Percentiles rank a stretch among this genome's conserved stretches.
phyloP scores from a whole-genome alignment of 2,329 filamentous ascomycete species.

The Fusarium floridanum region DNA sequence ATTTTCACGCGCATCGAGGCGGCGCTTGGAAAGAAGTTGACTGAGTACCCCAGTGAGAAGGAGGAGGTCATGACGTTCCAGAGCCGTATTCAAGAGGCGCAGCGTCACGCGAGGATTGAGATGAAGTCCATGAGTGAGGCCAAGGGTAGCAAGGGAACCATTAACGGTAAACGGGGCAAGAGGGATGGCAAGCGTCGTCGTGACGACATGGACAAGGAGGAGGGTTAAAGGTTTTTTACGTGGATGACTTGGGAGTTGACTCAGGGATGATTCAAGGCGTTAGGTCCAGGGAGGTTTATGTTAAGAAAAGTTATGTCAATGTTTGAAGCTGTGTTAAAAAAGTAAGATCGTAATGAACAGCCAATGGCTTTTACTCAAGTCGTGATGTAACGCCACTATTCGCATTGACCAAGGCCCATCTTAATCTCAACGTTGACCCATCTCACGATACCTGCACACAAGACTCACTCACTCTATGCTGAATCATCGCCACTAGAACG shows the following conservation, averaged over 20 bases:
- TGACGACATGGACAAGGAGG: conserved; percentile 81
- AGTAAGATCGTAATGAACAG: background rate
- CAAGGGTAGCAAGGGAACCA: conserved; percentile 67
- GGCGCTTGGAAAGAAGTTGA: conserved; percentile 81
- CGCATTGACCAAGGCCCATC: background rate
- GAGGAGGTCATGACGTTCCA: conserved; percentile 89
- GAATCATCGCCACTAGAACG: background rate
- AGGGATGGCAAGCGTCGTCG: conserved; percentile 59
- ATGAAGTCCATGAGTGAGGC: conserved; percentile 85
- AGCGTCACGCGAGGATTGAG: conserved; percentile 81
- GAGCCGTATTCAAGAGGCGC: conserved; percentile 83
- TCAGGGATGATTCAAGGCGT: conserved; percentile 28
- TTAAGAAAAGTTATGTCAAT: conserved; percentile 18
- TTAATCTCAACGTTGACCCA: background rate
- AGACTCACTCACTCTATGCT: background rate
- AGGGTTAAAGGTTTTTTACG: conserved; percentile 63
- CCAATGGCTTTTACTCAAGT: background rate
- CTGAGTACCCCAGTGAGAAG: conserved; percentile 77
- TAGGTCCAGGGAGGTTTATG: conserved; percentile 23
- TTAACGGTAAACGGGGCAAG: conserved; percentile 55
- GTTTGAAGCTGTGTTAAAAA: conserved; percentile 11
- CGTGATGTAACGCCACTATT: background rate
- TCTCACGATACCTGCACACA: background rate
- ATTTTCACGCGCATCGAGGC: conserved; percentile 85
- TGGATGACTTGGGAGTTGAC: background rate